These are phyloP conservation scores for Paramecium pentaurelia DNA, from an alignment of 73 alveolate genomes.

Conservation along the genomic window DNA sequence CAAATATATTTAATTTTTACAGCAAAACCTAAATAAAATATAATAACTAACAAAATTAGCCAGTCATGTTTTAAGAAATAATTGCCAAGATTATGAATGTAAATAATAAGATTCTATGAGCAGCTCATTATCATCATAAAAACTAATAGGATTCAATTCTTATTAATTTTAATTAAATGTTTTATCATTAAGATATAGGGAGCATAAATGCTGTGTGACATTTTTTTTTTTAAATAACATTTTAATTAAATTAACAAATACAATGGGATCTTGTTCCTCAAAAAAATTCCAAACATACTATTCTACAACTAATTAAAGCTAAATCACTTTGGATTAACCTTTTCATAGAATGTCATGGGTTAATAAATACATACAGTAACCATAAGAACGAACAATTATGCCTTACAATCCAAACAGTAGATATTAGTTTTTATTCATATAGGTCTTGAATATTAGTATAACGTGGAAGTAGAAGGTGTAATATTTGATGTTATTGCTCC, in stretches of 20 bases:
- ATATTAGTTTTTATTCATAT: neutral
- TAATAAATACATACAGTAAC: neutral
- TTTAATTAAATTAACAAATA: neutral
- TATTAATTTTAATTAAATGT: neutral
- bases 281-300: neutral
- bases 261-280: conserved; percentile 5
- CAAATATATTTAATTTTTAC: neutral
- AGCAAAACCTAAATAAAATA: neutral
- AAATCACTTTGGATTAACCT: neutral
- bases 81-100: neutral
- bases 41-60: neutral
- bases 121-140: neutral
- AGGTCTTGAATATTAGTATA: neutral
- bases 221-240: neutral
- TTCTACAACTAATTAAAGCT: neutral
- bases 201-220: neutral
- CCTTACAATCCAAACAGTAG: neutral
- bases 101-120: neutral
- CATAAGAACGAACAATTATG: neutral
- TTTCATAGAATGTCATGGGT: neutral
- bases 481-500: conserved; percentile 36
- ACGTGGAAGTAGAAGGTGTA: conserved; percentile 3
- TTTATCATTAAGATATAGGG: neutral
- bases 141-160: neutral
- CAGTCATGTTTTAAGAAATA: neutral